Conservation (phyloP, 768 basidiomycete species). For the Coprinellus micaceus region DNA sequence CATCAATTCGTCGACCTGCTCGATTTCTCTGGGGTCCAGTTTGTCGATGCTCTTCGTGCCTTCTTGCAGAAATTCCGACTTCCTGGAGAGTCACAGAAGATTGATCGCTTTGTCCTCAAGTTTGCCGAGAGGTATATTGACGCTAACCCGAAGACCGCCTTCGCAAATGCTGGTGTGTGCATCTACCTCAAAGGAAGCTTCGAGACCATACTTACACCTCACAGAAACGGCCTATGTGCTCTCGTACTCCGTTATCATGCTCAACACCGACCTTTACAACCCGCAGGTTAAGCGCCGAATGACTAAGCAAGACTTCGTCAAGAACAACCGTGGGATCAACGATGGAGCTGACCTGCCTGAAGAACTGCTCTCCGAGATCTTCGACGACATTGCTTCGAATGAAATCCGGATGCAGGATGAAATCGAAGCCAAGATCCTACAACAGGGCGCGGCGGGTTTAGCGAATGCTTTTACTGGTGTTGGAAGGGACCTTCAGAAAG, state of each 20-base stretch:
- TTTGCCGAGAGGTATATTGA: slow-evolving; percentile 96
- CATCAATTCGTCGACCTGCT: slow-evolving; percentile 94
- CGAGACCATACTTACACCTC: neutral
- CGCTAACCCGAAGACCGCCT: slow-evolving; percentile 77
- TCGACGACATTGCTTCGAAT: slow-evolving; percentile 85
- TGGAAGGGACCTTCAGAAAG: slow-evolving; percentile 91
- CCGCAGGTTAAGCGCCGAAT: slow-evolving; percentile 93
- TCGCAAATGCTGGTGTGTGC: slow-evolving; percentile 86
- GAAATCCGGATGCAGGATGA: slow-evolving; percentile 99
- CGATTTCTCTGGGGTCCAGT: slow-evolving; percentile 76
- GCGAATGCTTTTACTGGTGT: slow-evolving; percentile 83
- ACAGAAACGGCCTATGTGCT: slow-evolving; percentile 91
- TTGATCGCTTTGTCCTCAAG: slow-evolving; percentile 98
- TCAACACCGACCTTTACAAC: slow-evolving; percentile 97
- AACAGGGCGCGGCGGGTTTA: slow-evolving; percentile 43
- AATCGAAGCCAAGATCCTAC: slow-evolving; percentile 56
- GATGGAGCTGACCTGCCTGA: slow-evolving; percentile 87
- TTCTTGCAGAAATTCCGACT: slow-evolving; percentile 96
- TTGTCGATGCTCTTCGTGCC: slow-evolving; percentile 84
- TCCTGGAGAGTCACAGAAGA: slow-evolving; percentile 97
- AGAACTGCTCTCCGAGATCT: slow-evolving; percentile 73
- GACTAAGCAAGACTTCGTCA: slow-evolving; percentile 87
- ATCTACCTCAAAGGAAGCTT: neutral
- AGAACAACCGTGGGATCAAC: slow-evolving; percentile 96
- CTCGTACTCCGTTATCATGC: slow-evolving; percentile 91